These are phyloP conservation scores for Pelargonium myrrhifolium DNA, from an alignment of 441 rosid species.

Conservation along the genomic window DNA sequence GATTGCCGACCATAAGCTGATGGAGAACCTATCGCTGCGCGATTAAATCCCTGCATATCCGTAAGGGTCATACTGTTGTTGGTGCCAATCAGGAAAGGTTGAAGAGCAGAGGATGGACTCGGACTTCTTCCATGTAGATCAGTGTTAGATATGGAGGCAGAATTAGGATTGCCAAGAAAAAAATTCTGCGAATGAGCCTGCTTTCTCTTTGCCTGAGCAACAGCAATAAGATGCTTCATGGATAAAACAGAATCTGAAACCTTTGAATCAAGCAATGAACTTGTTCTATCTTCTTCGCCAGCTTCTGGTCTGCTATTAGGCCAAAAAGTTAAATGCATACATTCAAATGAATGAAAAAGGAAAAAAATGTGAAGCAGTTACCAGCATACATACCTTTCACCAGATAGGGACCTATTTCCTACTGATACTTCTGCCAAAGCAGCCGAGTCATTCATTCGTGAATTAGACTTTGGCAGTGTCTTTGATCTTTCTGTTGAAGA, in stretches of 20 bases:
- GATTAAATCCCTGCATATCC: slow-evolving; percentile 41
- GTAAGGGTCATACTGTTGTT: slow-evolving; percentile 29
- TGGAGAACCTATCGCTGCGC: slow-evolving; percentile 20
- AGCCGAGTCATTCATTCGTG: slow-evolving; percentile 29
- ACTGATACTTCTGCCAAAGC: slow-evolving; percentile 33
- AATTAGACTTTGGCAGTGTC: slow-evolving; percentile 42
- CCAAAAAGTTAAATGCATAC: slow-evolving; percentile 13
- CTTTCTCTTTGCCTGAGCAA: slow-evolving; percentile 92
- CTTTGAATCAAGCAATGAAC: slow-evolving; percentile 37
- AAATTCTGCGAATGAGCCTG: slow-evolving; percentile 67
- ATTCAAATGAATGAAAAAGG: slow-evolving; percentile 13
- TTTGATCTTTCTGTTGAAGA: slow-evolving; percentile 49
- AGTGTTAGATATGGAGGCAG: slow-evolving; percentile 32
- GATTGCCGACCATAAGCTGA: slow-evolving; percentile 45
- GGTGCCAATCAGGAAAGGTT: slow-evolving; percentile 37
- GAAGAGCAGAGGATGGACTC: slow-evolving; percentile 45
- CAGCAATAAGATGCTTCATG: slow-evolving; percentile 93
- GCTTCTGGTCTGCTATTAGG: slow-evolving; percentile 40
- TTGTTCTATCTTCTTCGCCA: slow-evolving; percentile 41
- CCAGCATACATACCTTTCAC: slow-evolving; percentile 49
- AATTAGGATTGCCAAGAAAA: slow-evolving; percentile 39
- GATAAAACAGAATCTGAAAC: slow-evolving; percentile 61
- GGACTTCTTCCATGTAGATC: slow-evolving; percentile 49
- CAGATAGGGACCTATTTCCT: slow-evolving; percentile 32
- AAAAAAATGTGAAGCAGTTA: slow-evolving; percentile 13